These are phyloP conservation scores for Fraxinus angustifolia DNA, from an alignment of 305 asterid genomes.

Conservation along the genomic window DNA sequence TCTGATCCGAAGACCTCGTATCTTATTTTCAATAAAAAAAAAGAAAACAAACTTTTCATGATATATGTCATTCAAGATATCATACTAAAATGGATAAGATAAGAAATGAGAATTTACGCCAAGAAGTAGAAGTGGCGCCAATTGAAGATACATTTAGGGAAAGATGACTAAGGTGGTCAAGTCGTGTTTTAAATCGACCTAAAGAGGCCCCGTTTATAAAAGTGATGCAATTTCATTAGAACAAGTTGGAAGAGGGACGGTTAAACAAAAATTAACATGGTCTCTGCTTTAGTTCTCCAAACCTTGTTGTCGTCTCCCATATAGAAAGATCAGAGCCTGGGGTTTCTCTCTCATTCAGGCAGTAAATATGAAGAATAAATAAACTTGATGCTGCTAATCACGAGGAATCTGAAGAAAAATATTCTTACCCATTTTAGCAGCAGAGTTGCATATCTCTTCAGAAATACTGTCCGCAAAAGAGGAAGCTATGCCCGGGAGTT, in stretches of 20 bases:
- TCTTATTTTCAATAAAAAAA: not conserved
- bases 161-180: not conserved
- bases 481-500: constrained; percentile 77
- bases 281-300: not conserved
- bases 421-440: constrained; percentile 95
- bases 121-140: not conserved
- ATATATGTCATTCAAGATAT: not conserved
- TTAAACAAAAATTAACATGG: not conserved
- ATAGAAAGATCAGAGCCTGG: not conserved
- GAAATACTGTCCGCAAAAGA: constrained; percentile 81
- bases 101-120: not conserved
- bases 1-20: not conserved
- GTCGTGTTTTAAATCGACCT: not conserved
- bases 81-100: not conserved
- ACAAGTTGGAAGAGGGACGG: not conserved
- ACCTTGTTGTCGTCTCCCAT: not conserved
- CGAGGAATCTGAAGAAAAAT: constrained; percentile 4
- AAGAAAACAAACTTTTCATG: not conserved
- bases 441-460: constrained; percentile 95
- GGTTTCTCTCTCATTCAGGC: not conserved
- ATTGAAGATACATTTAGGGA: not conserved
- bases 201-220: not conserved
- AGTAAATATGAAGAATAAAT: not conserved
- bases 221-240: not conserved
- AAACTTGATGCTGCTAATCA: not conserved